Evolutionary conservation across 2,329 filamentous ascomycete species (phyloP).

Genomic region (Nothophoma quercina): DNA sequence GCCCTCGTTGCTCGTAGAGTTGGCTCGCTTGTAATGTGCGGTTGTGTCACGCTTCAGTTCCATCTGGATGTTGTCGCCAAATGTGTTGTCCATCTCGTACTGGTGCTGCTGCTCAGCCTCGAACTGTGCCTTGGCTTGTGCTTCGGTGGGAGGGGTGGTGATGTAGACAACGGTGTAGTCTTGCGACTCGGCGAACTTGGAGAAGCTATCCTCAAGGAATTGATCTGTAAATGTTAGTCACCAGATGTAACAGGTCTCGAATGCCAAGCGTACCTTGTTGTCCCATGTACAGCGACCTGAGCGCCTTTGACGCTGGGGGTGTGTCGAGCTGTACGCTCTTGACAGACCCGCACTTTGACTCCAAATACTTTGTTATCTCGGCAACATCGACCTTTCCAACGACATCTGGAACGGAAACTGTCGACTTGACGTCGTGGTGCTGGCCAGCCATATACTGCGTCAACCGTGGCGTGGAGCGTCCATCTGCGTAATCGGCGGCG

Average conservation of each 20-base stretch:
- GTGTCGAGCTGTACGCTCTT: constrained; percentile 23
- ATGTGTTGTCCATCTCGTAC: constrained; percentile 72
- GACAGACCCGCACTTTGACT: constrained; percentile 56
- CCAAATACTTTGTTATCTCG: constrained; percentile 53
- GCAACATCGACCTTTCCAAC: constrained; percentile 57
- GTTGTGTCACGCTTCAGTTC: constrained; percentile 75
- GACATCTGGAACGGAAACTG: constrained; percentile 61
- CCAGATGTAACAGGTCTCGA: too few relatives aligned
- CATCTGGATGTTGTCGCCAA: constrained; percentile 69
- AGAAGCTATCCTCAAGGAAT: constrained; percentile 32
- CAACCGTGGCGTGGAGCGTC: constrained; percentile 62
- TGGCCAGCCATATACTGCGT: constrained; percentile 58
- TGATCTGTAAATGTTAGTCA: constrained; percentile 30
- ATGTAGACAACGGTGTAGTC: constrained; percentile 80
- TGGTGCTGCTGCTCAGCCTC: constrained; percentile 27
- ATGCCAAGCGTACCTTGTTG: constrained; percentile 26
- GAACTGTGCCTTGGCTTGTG: constrained; percentile 32
- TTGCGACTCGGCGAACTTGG: constrained; percentile 51
- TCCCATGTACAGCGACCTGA: constrained; percentile 25
- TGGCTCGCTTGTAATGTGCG: constrained; percentile 37
- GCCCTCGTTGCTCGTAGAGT: constrained; percentile 30
- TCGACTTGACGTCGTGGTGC: constrained; percentile 62
- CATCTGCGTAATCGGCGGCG: constrained; percentile 69
- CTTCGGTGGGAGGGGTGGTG: constrained; percentile 63
- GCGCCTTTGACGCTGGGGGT: constrained; percentile 21